Base-by-base conservation (phyloP, 202 grass and related monocot species). In the Panicum virgatum region DNA sequence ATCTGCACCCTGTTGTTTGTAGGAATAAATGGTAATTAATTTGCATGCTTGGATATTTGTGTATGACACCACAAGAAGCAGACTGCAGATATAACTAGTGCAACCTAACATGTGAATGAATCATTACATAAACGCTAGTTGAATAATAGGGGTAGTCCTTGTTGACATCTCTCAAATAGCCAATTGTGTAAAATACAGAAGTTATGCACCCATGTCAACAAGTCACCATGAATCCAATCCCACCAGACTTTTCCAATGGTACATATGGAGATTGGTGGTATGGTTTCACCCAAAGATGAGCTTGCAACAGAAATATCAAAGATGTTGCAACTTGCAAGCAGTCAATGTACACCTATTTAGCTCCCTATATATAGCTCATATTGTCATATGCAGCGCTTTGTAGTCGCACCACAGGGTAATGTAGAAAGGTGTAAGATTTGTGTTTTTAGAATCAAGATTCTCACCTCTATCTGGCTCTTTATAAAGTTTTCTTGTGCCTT, bases 391-490 rank as follows among this genome's bases (percentile, higher is more conserved):
- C 26, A 61, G 7, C 2, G 29, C 77, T 72, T 84, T 26, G 7
- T 77, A 32, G 20, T 66, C 6, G 0, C 25, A 69, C 7, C 65
- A 36, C 37, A 45, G 45, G 47, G 18, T 38, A 50, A 42, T 69
- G 9, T 30, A 10, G 14, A 10, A 27, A 62, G 9, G 54, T 66
- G 61, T 73, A 58, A 79, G 40, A 9, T 39, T 32, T 22, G 23
- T 25, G 3, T 42, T 62, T 75, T 45, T 32, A 5, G 13, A 88
- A 86, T 38, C 9, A 61, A 65, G 38, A 86, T n/a, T 37, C 47
- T 81, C 89, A 94, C 88, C 92, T 94, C 86, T 82, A 94, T 94
- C 80, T 94, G 92, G 52, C 83, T 84, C 56, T 68, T 85, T 71
- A 94, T 86, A 66, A 85, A 58, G 47, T 91, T 90, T 82, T 89